These are phyloP conservation scores for Haematococcus lacustris DNA, from an alignment of 139 green algal genomes.

Conservation along the genomic window DNA sequence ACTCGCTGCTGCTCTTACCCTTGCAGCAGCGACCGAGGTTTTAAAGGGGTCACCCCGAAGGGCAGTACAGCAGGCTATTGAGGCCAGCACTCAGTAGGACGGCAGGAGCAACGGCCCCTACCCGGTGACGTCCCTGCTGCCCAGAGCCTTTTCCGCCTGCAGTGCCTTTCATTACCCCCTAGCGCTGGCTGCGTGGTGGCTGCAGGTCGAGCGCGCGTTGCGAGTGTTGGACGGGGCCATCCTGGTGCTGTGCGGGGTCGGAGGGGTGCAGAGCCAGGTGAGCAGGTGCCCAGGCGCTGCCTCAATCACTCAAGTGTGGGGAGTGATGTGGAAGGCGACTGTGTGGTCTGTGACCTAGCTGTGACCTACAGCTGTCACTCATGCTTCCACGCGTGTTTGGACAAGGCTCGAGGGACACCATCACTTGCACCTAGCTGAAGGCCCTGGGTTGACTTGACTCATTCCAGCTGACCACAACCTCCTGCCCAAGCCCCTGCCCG, in stretches of 20 bases:
- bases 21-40: not conserved
- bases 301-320: too few relatives aligned
- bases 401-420: too few relatives aligned
- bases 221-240: slow-evolving; percentile 94
- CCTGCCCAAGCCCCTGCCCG: too few relatives aligned
- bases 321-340: too few relatives aligned
- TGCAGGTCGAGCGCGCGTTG: slow-evolving; percentile 95
- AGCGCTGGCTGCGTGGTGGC: not conserved
- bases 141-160: not conserved
- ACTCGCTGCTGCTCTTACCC: not conserved
- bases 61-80: not conserved
- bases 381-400: too few relatives aligned
- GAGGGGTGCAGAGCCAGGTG: slow-evolving; percentile 85
- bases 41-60: slow-evolving; percentile 1
- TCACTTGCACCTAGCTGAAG: too few relatives aligned
- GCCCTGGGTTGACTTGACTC: too few relatives aligned
- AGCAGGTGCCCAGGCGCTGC: too few relatives aligned
- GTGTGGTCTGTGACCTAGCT: too few relatives aligned
- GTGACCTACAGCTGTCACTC: too few relatives aligned
- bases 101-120: not conserved
- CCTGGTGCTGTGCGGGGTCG: slow-evolving; percentile 90
- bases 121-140: not conserved
- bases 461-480: too few relatives aligned
- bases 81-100: too few relatives aligned
- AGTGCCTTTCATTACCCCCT: not conserved